A percentile compares a stretch with the other conserved stretches of the same genome.
Evolutionary conservation across 352 stramenopile species (phyloP).

Genomic region (Phytopythium kandeliae): DNA sequence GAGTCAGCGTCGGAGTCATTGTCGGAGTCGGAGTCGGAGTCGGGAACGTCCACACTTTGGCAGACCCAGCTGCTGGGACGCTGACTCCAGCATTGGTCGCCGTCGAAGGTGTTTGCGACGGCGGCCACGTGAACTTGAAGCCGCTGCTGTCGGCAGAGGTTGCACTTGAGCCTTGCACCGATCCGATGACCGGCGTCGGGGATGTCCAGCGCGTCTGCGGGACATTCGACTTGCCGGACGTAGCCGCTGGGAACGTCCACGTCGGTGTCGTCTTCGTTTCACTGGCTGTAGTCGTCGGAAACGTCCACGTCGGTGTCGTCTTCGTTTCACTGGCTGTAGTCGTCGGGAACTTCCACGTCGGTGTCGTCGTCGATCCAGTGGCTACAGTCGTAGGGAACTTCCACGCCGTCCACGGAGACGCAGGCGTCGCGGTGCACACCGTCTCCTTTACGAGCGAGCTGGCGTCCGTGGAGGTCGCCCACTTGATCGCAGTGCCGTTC

Average conservation of each 20-base stretch:
- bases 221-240: not conserved
- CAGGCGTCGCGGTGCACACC: not conserved
- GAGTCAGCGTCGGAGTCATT: not conserved
- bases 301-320: not conserved
- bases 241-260: not conserved
- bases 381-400: not conserved
- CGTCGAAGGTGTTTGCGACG: not conserved
- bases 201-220: not conserved
- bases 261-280: not conserved
- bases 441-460: too few species aligned
- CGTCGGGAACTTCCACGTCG: not conserved
- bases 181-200: not conserved
- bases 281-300: too few species aligned
- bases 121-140: constrained; percentile 4
- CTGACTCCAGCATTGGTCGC: not conserved
- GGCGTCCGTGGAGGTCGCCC: too few species aligned
- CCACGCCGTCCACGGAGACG: not conserved
- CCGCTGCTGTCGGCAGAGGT: not conserved
- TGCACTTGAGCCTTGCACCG: not conserved
- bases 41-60: not conserved
- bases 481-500: too few species aligned
- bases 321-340: too few species aligned
- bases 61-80: not conserved
- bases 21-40: not conserved
- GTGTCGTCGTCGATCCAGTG: not conserved